Conservation (phyloP, 2,329 filamentous ascomycete genomes). For the Neonectria neomacrospora region DNA sequence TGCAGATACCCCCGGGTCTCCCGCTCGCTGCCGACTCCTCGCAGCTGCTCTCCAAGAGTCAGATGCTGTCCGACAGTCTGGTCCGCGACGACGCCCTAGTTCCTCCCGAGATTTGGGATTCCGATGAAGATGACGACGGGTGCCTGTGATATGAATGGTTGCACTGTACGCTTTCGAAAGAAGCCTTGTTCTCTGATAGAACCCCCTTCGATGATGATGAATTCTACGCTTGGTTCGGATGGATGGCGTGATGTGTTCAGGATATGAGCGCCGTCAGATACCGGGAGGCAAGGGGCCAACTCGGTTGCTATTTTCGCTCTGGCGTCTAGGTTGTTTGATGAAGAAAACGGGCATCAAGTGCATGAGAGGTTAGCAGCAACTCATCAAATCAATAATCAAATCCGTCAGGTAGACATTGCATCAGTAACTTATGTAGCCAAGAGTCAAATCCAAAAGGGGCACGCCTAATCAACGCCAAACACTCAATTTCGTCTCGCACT, state of each 20-base stretch:
- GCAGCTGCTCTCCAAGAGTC: constrained; percentile 63
- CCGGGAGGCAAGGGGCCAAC: no score
- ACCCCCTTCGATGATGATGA: not conserved
- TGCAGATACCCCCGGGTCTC: constrained; percentile 25
- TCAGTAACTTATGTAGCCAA: not conserved
- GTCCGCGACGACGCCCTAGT: constrained; percentile 49
- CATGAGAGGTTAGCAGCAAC: not conserved
- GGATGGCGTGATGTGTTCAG: not conserved
- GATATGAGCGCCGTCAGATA: not conserved
- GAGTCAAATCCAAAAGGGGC: not conserved
- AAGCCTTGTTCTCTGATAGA: not conserved
- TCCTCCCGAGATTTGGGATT: constrained; percentile 52
- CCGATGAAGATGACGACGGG: constrained; percentile 46
- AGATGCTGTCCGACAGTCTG: constrained; percentile 63
- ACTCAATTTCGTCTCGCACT: constrained; percentile 44
- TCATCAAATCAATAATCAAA: not conserved
- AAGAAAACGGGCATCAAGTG: not conserved
- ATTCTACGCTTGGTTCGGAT: not conserved
- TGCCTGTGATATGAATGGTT: constrained; percentile 28
- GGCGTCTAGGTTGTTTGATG: constrained; percentile 14
- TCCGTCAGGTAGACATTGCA: not conserved
- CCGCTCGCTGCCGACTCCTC: constrained; percentile 47
- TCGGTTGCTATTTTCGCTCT: not conserved
- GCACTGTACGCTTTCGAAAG: not conserved
- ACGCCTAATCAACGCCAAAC: constrained; percentile 22